phyloP scores from a whole-genome alignment of 352 stramenopile genomes.

The Globisporangium carolinianum region DNA sequence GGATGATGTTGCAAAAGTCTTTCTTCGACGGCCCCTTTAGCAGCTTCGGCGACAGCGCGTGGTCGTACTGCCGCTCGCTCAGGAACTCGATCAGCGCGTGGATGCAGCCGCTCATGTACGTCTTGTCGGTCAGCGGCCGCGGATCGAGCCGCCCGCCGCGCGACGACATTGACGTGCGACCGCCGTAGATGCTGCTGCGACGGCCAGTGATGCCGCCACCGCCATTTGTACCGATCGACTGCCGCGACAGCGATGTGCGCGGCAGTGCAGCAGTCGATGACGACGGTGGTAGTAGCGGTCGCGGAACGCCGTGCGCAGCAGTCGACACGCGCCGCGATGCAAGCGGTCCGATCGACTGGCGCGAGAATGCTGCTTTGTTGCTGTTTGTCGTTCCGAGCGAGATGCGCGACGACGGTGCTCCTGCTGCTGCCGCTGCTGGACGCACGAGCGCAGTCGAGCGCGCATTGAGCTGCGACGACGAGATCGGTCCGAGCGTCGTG shows the following conservation, averaged over 20 bases:
- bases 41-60: conserved; percentile 87
- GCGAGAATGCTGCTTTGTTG: conserved; percentile 15
- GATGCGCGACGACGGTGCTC: conserved; percentile 28
- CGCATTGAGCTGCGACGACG: conserved; percentile 79
- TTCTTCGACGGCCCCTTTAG: conserved; percentile 92
- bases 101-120: conserved; percentile 90
- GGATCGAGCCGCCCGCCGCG: conserved; percentile 59
- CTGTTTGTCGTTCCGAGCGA: conserved; percentile 44
- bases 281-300: conserved; percentile 6
- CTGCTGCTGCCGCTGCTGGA: conserved; percentile 2
- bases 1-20: conserved; percentile 96
- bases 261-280: conserved; percentile 11
- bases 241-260: conserved; percentile 39
- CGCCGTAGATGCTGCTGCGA: conserved; percentile 61
- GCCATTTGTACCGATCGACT: conserved; percentile 31
- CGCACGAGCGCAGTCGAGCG: conserved; percentile 29
- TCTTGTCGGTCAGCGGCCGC: conserved; percentile 86
- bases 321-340: conserved; percentile 42
- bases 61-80: conserved; percentile 84
- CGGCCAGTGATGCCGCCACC: conserved; percentile 15
- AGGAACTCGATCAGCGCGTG: conserved; percentile 93
- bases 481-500: conserved; percentile 80
- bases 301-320: conserved; percentile 12
- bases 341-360: conserved; percentile 56
- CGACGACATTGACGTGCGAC: conserved; percentile 42